Conservation (phyloP, 768 basidiomycete genomes). For the Asterophora parasitica region DNA sequence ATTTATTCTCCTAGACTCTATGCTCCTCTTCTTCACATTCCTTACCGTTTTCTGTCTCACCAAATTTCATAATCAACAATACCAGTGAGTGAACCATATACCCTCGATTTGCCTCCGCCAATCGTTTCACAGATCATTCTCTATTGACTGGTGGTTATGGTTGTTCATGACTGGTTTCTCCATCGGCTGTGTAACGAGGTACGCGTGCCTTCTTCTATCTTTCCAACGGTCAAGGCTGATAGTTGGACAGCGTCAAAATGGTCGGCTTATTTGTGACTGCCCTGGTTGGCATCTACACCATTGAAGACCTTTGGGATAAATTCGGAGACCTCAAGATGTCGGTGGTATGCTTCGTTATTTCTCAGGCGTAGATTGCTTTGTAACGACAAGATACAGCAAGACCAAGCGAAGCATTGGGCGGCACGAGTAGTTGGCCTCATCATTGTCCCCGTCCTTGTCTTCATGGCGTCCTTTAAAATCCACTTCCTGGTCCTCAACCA, state of each 20-base stretch:
- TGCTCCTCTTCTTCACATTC: constrained; percentile 99
- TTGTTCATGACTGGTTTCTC: constrained; percentile 88
- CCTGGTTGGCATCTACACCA: constrained; percentile 91
- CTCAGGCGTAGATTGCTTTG: not conserved
- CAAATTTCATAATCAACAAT: constrained; percentile 97
- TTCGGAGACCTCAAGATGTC: constrained; percentile 95
- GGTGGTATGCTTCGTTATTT: constrained; percentile 47
- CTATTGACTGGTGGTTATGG: constrained; percentile 98
- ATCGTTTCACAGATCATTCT: constrained; percentile 63
- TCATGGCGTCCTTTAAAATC: constrained; percentile 91
- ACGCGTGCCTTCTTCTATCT: constrained; percentile 2
- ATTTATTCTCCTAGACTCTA: constrained; percentile 96
- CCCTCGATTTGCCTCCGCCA: constrained; percentile 7
- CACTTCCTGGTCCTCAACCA: constrained; percentile 95
- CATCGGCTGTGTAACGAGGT: constrained; percentile 95
- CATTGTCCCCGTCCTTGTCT: constrained; percentile 84
- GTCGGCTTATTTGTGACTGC: constrained; percentile 94
- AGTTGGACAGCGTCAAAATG: constrained; percentile 76
- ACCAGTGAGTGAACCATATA: constrained; percentile 54
- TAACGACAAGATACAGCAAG: constrained; percentile 46
- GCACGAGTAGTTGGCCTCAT: constrained; percentile 86
- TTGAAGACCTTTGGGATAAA: constrained; percentile 98
- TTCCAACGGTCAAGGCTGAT: not conserved
- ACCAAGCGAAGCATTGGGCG: constrained; percentile 87
- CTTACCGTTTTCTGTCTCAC: constrained; percentile 91